Base-by-base conservation (phyloP, 306 rosid genomes). In the Geum urbanum region DNA sequence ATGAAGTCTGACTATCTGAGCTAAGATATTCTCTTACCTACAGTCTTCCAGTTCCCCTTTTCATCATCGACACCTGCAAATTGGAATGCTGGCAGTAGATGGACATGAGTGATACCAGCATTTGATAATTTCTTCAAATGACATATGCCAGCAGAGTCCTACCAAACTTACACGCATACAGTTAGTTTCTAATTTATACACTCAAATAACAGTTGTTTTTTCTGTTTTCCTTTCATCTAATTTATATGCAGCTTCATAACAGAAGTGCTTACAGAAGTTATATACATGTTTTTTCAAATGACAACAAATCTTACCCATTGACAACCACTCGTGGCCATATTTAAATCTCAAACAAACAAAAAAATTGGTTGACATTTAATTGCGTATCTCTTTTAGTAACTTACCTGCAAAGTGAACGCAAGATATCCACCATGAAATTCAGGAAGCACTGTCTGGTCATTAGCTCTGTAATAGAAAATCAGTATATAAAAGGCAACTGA, bases 11-110 rank as follows among this genome's bases (percentile, higher is more conserved):
- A n/a, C n/a, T n/a, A n/a, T n/a, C n/a, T 67, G 47, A 67, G 67
- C 64, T 35, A 44, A 18, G 66, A 70, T 48, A 59, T 50, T 79
- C 64, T 47, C 83, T 80, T 85, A 94, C 98, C 97, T 46, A 82
- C 78, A 73, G 47, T 76, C 74, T 80, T 87, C 97, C 97, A 94
- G 71, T 85, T 88, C 77, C 81, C 89, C 79, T 90, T 94, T 68
- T 79, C 84, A 80, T 94, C 98, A 78, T 84, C 97, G 74, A 94
- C 95, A 44, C 77, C 97, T 11, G 89, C 95, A 87, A 90, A 94
- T 56, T 94, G 98, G 80, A 82, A 94, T 49, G 97, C 71, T 47
- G 97, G 97, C 65, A 94, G 85, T 58, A 94, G 81, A 90, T 94
- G 98, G 73, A 94, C 61, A 65, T 94, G 98, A 60, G 88, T 85